Percentiles rank a stretch among this genome's conserved stretches.
Evolutionary conservation across 495 filamentous ascomycete genomes (phyloP).

Genomic region (Aspergillus hancockii): DNA sequence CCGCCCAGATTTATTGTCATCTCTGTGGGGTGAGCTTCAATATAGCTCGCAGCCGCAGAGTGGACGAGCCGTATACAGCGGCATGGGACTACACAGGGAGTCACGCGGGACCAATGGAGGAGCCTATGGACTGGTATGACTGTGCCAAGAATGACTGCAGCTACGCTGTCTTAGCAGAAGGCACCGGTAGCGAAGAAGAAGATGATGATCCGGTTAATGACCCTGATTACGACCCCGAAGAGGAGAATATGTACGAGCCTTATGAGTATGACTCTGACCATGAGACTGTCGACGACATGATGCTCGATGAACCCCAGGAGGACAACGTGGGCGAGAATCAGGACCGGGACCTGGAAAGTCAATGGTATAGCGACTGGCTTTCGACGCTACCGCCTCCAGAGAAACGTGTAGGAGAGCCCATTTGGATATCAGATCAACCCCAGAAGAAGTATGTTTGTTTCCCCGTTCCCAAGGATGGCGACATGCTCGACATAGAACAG

Average conservation of each 20-base stretch:
- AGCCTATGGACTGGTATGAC: slow-evolving; percentile 1
- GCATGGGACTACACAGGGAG: slow-evolving; percentile 14
- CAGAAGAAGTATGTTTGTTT: not conserved
- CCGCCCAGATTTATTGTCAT: slow-evolving; percentile 21
- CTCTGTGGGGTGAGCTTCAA: slow-evolving; percentile 35
- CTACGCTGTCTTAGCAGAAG: not conserved
- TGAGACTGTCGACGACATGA: slow-evolving; percentile 2
- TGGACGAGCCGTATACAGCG: slow-evolving; percentile 21
- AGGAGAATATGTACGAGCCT: not conserved
- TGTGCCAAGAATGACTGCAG: slow-evolving; percentile 9
- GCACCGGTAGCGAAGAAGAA: not conserved
- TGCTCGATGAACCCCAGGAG: not conserved
- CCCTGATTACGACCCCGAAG: not conserved
- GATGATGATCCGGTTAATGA: slow-evolving; percentile 8
- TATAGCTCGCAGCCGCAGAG: slow-evolving; percentile 18
- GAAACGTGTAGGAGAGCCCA: not conserved
- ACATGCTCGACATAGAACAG: not conserved
- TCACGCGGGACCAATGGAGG: slow-evolving; percentile 4
- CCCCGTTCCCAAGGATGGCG: slow-evolving; percentile 1
- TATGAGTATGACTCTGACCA: slow-evolving; percentile 21
- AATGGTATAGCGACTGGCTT: slow-evolving; percentile 13
- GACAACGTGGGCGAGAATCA: not conserved
- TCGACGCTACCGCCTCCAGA: not conserved
- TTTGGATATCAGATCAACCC: not conserved
- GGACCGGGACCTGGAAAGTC: not conserved